phyloP scores from a whole-genome alignment of 768 basidiomycete species.

The Boletellus ananas region DNA sequence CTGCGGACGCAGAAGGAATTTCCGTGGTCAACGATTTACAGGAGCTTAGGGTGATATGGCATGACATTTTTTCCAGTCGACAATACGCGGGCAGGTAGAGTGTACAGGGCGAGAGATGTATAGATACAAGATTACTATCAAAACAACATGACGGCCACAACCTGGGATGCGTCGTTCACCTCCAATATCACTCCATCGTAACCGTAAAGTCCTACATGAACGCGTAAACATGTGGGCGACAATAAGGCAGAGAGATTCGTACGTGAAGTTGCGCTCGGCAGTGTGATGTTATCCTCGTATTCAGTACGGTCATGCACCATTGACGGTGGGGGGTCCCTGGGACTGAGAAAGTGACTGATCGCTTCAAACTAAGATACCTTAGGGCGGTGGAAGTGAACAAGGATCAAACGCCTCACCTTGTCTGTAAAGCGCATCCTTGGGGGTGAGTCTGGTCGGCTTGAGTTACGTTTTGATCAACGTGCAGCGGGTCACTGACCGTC shows the following conservation, averaged over 20 bases:
- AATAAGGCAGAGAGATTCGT: constrained; percentile 28
- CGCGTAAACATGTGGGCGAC: not conserved
- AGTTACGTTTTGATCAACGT: not conserved
- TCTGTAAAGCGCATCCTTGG: constrained; percentile 72
- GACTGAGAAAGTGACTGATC: constrained; percentile 73
- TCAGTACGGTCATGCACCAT: constrained; percentile 80
- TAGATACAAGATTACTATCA: constrained; percentile 28
- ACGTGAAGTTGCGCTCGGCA: constrained; percentile 69
- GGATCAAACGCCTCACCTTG: constrained; percentile 40
- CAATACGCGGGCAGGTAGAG: not conserved
- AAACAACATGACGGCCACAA: constrained; percentile 70
- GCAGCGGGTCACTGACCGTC: constrained; percentile 48
- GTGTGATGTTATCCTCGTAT: constrained; percentile 65
- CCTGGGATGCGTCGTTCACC: constrained; percentile 73
- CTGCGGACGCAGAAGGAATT: constrained; percentile 43
- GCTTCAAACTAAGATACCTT: constrained; percentile 62
- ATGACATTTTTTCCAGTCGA: constrained; percentile 58
- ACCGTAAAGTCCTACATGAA: constrained; percentile 46
- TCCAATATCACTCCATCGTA: constrained; percentile 82
- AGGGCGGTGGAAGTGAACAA: not conserved
- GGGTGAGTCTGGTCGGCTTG: constrained; percentile 54
- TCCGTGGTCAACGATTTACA: constrained; percentile 55
- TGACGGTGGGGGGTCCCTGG: constrained; percentile 69
- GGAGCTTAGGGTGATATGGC: constrained; percentile 68
- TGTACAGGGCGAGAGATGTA: constrained; percentile 1